These are phyloP conservation scores for Kwoniella newhampshirensis DNA, from an alignment of 768 basidiomycete genomes.

Conservation along the genomic window DNA sequence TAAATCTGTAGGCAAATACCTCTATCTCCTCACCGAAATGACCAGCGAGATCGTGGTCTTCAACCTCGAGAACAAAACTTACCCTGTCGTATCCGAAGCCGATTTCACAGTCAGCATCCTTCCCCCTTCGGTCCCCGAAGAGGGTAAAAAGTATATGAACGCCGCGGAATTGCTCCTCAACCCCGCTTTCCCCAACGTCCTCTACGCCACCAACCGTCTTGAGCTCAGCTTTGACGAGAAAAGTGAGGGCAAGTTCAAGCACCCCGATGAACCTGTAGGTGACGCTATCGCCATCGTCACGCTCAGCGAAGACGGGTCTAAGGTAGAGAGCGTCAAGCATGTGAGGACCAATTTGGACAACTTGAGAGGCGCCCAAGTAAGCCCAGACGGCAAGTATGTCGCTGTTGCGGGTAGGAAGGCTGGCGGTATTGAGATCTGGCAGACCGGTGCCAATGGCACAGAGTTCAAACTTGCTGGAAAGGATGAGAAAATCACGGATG, in stretches of 20 bases:
- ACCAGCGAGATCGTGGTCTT: conserved; percentile 39
- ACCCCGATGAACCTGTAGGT: conserved; percentile 23
- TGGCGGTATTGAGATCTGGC: conserved; percentile 49
- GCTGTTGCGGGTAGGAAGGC: conserved; percentile 47
- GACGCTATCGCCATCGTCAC: conserved; percentile 48
- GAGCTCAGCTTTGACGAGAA: conserved; percentile 43
- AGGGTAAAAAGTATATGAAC: conserved; percentile 34
- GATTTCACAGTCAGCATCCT: conserved; percentile 38
- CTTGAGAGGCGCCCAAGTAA: conserved; percentile 47
- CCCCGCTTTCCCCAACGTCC: conserved; percentile 31
- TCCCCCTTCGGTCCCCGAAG: conserved; percentile 38
- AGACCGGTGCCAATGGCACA: conserved; percentile 37
- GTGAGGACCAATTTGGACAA: conserved; percentile 44
- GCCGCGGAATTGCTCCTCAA: conserved; percentile 44
- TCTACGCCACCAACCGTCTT: conserved; percentile 50
- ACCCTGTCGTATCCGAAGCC: conserved; percentile 36
- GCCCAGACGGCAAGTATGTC: conserved; percentile 48
- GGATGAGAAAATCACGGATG: conserved; percentile 35
- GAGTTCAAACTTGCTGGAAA: conserved; percentile 47
- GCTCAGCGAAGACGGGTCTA: conserved; percentile 33
- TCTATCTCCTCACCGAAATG: conserved; percentile 51
- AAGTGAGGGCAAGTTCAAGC: conserved; percentile 17
- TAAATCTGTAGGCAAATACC: conserved; percentile 59
- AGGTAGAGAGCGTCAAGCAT: conserved; percentile 35
- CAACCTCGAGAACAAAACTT: conserved; percentile 24